These are phyloP conservation scores for Trichoderma guizhouense DNA, from an alignment of 2,329 filamentous ascomycete genomes.

Conservation along the genomic window DNA sequence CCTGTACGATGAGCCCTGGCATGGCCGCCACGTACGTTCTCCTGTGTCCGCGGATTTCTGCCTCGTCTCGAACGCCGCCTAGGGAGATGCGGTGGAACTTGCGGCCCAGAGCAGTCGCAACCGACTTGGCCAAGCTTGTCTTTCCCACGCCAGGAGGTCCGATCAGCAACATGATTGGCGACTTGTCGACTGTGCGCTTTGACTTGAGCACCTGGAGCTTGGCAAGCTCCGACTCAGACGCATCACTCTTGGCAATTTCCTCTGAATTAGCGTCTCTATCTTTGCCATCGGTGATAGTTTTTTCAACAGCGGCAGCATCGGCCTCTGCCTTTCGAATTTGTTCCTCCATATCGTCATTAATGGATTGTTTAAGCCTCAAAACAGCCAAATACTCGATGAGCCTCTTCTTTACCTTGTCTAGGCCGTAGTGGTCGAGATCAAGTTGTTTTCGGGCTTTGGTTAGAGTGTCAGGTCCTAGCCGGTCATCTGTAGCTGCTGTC, in stretches of 20 bases:
- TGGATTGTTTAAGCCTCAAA: slow-evolving; percentile 87
- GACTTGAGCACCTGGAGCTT: slow-evolving; percentile 74
- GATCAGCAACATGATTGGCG: slow-evolving; percentile 88
- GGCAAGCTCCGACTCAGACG: slow-evolving; percentile 42
- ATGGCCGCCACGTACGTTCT: slow-evolving; percentile 98
- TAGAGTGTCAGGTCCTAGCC: slow-evolving; percentile 77
- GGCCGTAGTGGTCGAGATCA: slow-evolving; percentile 91
- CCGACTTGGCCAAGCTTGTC: slow-evolving; percentile 89
- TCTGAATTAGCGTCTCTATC: slow-evolving; percentile 24
- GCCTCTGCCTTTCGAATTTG: slow-evolving; percentile 69
- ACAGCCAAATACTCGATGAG: slow-evolving; percentile 94
- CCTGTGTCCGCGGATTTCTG: slow-evolving; percentile 91
- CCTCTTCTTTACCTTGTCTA: slow-evolving; percentile 96
- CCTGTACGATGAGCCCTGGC: slow-evolving; percentile 92
- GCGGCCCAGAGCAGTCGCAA: slow-evolving; percentile 85
- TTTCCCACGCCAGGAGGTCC: slow-evolving; percentile 95
- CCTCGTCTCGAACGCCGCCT: slow-evolving; percentile 91
- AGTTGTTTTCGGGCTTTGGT: slow-evolving; percentile 80
- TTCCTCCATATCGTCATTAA: slow-evolving; percentile 77
- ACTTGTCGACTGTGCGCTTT: slow-evolving; percentile 88
- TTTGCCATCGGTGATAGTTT: slow-evolving; percentile 30
- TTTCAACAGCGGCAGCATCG: slow-evolving; percentile 57
- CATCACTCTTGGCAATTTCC: slow-evolving; percentile 14
- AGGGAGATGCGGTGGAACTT: slow-evolving; percentile 98
- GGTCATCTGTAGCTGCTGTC: slow-evolving; percentile 79